Base-by-base conservation (phyloP, 1,284 basidiomycete genomes). In the Malassezia pachydermatis region DNA sequence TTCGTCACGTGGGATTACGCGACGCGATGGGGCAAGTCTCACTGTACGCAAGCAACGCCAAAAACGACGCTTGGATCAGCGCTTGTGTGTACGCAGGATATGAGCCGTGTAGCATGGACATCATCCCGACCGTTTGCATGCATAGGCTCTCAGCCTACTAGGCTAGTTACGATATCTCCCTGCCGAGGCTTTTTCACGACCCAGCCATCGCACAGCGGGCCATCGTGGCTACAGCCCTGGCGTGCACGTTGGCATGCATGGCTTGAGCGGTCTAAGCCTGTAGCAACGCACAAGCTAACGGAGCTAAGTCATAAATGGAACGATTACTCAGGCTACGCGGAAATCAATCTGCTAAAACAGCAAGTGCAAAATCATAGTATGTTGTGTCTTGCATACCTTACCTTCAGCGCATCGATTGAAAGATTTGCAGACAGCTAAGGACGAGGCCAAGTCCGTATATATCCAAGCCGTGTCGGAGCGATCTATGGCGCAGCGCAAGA, bases 251-350 rank as follows among this genome's bases (percentile, higher is more conserved):
- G 9, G 14, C 27, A 38, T 4, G 30, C 34, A 14, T 50, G 48
- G 48, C 9, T 40, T 38, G 41, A 50, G 19, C 25, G 20, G 8
- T 25, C 19, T 16, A 35, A 38, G 19, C 48, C 48, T 2, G 37
- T 36, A 8, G 48, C 48, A 1, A 40, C 16, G 28, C 22, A 24
- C 32, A 24, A 30, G 32, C 36, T 64, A 11, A 56, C 45, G 11
- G 35, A 57, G 19, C 44, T 60, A 14, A 52, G 52, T 4, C 20
- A 49, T 4, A 50, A 51, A 14, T 69, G 65, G 63, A 69, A 65
- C 52, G 51, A 46, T 5, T 57, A 59, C 30, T 54, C 57, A 1
- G 66, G 66, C 22, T 69, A 65, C 40, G 47, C 58, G 1, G 55
- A 48, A 4, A 61, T 69, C 28, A 54, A 60, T 37, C 27, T 23